These are phyloP conservation scores for Penicillium sp. DNA, from an alignment of 2,329 filamentous ascomycete genomes.

Conservation along the genomic window DNA sequence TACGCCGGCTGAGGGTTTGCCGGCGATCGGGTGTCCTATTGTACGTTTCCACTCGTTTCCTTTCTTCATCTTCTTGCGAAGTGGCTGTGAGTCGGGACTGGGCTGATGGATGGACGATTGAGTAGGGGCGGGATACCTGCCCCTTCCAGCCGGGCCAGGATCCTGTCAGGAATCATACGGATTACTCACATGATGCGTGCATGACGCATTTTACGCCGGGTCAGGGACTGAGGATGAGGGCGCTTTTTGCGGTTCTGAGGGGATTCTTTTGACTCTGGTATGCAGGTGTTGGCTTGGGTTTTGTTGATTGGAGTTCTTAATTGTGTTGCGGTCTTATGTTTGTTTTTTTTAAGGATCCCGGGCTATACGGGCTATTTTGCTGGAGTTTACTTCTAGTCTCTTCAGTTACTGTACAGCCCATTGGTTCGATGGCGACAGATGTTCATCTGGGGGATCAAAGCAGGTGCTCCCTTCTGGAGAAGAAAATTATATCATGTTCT, in stretches of 20 bases:
- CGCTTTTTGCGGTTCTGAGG: background rate
- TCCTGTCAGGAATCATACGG: background rate
- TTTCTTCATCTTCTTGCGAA: background rate
- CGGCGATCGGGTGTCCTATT: background rate
- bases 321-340: too few species aligned
- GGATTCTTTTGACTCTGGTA: background rate
- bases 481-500: too few species aligned
- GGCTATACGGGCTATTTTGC: too few species aligned
- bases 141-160: background rate
- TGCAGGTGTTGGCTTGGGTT: background rate
- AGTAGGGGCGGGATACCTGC: background rate
- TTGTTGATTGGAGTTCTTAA: background rate
- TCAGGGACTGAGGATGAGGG: background rate
- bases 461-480: too few species aligned
- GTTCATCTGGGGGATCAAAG: too few species aligned
- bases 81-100: background rate
- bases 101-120: background rate
- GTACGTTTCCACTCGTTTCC: background rate
- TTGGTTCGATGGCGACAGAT: too few species aligned
- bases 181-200: background rate
- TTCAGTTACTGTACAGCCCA: too few species aligned
- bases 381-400: too few species aligned
- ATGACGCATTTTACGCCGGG: background rate
- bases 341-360: too few species aligned
- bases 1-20: background rate